phyloP scores from a whole-genome alignment of 495 filamentous ascomycete genomes.

The Lasiosphaeris hirsuta region DNA sequence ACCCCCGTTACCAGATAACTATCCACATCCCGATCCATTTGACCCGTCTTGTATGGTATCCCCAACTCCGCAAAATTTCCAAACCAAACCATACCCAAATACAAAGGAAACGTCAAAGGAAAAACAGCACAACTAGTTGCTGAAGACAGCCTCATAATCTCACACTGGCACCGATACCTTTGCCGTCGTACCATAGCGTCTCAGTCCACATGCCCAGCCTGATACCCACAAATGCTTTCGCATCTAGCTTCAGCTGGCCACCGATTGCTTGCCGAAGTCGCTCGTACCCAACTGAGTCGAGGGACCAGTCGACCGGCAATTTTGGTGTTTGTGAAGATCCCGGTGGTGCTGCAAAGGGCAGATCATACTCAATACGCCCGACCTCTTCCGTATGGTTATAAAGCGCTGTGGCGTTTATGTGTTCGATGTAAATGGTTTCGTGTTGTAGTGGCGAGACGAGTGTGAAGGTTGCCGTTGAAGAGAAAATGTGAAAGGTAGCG shows the following conservation, averaged over 20 bases:
- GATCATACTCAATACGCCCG: conserved; percentile 69
- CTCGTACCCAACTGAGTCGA: conserved; percentile 78
- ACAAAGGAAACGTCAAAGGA: too few relatives aligned
- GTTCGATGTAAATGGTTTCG: conserved; percentile 69
- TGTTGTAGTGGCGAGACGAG: conserved; percentile 72
- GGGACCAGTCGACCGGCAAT: conserved; percentile 74
- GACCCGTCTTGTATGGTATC: too few relatives aligned
- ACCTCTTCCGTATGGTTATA: conserved; percentile 77
- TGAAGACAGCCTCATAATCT: conserved; percentile 43
- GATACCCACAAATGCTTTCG: conserved; percentile 68
- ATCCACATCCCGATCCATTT: too few relatives aligned
- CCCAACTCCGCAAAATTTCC: too few relatives aligned
- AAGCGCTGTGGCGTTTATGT: conserved; percentile 76
- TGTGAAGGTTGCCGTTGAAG: conserved; percentile 81
- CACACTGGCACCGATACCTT: conserved; percentile 71
- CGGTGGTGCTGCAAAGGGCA: conserved; percentile 74
- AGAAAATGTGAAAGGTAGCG: conserved; percentile 81
- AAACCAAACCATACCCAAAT: too few relatives aligned
- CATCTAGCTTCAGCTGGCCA: conserved; percentile 71
- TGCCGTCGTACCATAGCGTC: conserved; percentile 64
- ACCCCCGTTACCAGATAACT: too few relatives aligned
- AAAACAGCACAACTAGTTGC: too few relatives aligned
- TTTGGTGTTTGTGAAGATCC: conserved; percentile 65
- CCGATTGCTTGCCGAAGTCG: conserved; percentile 80
- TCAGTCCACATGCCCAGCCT: conserved; percentile 69